A percentile compares a stretch with the other conserved stretches of the same genome.
Evolutionary conservation across 1,284 basidiomycete genomes (phyloP).

Genomic region (Trichosporon ovoides): DNA sequence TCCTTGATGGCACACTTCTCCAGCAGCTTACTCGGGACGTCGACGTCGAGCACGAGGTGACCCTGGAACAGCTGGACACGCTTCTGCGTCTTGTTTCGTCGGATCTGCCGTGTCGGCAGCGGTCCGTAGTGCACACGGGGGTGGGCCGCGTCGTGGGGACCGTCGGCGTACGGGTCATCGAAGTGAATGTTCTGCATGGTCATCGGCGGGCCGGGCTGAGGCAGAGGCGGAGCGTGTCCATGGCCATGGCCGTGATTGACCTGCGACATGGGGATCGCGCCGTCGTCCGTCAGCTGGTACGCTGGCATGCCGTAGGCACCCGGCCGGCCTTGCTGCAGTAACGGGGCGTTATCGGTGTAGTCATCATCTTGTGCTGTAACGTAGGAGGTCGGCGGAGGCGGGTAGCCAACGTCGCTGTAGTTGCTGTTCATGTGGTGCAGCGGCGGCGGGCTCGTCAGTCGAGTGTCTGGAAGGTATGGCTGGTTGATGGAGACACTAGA

Average conservation of each 20-base stretch:
- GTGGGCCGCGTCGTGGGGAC: slow-evolving; percentile 34
- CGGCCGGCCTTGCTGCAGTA: slow-evolving; percentile 32
- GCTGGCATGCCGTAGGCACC: slow-evolving; percentile 18
- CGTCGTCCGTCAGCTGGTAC: slow-evolving; percentile 1
- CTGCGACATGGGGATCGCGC: slow-evolving; percentile 4
- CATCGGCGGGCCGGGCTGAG: slow-evolving; percentile 4
- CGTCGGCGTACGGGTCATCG: slow-evolving; percentile 16
- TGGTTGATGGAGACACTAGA: slow-evolving; percentile 2
- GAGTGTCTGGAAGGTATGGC: slow-evolving; percentile 26
- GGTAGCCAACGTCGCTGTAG: not conserved
- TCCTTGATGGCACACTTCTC: slow-evolving; percentile 67
- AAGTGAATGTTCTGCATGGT: slow-evolving; percentile 9
- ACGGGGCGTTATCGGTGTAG: slow-evolving; percentile 38
- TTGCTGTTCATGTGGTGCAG: slow-evolving; percentile 17
- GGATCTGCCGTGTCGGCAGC: slow-evolving; percentile 76
- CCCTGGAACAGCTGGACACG: slow-evolving; percentile 84
- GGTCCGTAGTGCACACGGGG: slow-evolving; percentile 61
- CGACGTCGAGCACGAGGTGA: slow-evolving; percentile 80
- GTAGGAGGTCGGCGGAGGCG: not conserved
- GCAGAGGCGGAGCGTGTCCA: slow-evolving; percentile 11
- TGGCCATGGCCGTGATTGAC: slow-evolving; percentile 2
- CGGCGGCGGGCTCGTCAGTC: slow-evolving; percentile 38
- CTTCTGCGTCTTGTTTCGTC: slow-evolving; percentile 86
- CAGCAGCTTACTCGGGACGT: slow-evolving; percentile 77
- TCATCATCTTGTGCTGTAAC: slow-evolving; percentile 28